Base-by-base conservation (phyloP, 805 yeast species). In the Candida krabiensis region DNA sequence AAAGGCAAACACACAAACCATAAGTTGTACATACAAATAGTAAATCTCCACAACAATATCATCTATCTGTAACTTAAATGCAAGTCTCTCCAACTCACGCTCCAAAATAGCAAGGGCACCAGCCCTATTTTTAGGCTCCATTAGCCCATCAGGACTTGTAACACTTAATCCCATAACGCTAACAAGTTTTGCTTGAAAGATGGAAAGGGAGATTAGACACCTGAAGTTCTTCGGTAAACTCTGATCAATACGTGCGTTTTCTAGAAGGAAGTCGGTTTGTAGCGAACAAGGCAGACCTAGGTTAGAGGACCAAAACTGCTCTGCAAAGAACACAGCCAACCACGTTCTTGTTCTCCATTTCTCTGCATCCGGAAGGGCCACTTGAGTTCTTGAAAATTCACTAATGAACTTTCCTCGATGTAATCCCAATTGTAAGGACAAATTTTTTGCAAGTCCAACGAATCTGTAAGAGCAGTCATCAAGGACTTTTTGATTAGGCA, bases 301-400 rank as follows among this genome's bases (percentile, higher is more conserved):
- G 25, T 81, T 78, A 9, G 95, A 83, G 4, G 95, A 83, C 93
- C 96, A 86, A 55, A 88, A 84, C 50, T 89, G 95, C 56, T 89
- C 96, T 31, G 87, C 73, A 55, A 89, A 84, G 60, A 85, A 90
- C 3, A 86, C 83, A 2, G 91, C 89, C 19, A 88, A 66, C 97
- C 97, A 90, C 1, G 96, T 79, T 49, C 96, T 70, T 1, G 96
- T 88, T 60, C 97, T 74, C 97, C 96, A 90, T 55, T 80, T 82
- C 50, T 87, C 96, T 4, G 96, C 91, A 61, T 90, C 88, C 0
- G 91, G 91, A 61, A 89, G 70, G 17, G 86, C 77, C 4, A 85
- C 93, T 57, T 90, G 97, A 21, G 91, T 86, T 54, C 97, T 72
- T 5, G 95, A 83, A 50, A 90, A 90, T 55, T 90, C 97, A 46